These are phyloP conservation scores for Backusella morwellensis DNA, from an alignment of 192 early-diverging fungal genomes.

Conservation along the genomic window DNA sequence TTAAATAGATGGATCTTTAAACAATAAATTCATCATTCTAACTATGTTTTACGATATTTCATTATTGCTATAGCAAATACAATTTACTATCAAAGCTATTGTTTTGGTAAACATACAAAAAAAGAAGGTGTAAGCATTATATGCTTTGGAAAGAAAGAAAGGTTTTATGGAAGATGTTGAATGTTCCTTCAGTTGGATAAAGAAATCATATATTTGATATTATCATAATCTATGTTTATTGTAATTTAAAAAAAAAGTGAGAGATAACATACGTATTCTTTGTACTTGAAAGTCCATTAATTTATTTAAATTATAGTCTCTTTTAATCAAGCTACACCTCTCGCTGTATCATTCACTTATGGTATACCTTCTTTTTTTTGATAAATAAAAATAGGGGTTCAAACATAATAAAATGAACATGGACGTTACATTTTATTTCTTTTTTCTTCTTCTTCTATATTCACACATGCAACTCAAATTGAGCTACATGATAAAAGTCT, in stretches of 20 bases:
- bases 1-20: not conserved
- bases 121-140: not conserved
- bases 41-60: not conserved
- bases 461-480: too few relatives aligned
- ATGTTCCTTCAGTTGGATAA: not conserved
- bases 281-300: not conserved
- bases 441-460: not conserved
- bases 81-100: not conserved
- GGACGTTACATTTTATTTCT: not conserved
- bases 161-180: not conserved
- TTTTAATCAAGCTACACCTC: too few relatives aligned
- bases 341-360: not conserved
- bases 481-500: too few relatives aligned
- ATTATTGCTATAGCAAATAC: not conserved
- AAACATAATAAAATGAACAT: not conserved
- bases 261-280: not conserved
- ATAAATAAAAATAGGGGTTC: not conserved
- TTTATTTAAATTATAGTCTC: too few relatives aligned
- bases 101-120: not conserved
- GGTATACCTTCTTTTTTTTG: not conserved
- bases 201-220: not conserved
- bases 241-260: too few relatives aligned
- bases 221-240: too few relatives aligned
- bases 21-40: not conserved
- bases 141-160: not conserved